phyloP scores from a whole-genome alignment of 2,329 filamentous ascomycete species.

The Cordyceps pruinosa region DNA sequence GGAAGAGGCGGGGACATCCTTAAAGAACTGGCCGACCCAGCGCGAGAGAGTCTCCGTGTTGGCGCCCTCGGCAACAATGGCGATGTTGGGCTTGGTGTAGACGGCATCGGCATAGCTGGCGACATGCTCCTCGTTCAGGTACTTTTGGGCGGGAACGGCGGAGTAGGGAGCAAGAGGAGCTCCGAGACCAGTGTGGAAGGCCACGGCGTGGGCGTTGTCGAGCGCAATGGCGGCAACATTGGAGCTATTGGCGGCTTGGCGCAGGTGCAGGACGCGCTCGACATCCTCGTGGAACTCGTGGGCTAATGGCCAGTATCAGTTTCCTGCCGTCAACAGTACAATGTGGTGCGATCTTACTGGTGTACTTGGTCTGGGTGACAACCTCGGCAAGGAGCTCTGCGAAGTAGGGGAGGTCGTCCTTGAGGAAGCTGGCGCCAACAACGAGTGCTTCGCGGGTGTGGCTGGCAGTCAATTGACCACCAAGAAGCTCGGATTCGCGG shows the following conservation, averaged over 20 bases:
- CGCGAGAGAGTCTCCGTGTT: conserved; percentile 69
- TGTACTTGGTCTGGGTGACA: conserved; percentile 79
- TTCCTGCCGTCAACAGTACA: background rate
- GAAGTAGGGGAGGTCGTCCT: conserved; percentile 95
- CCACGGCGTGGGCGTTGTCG: conserved; percentile 77
- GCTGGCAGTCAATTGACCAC: conserved; percentile 78
- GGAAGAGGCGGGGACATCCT: conserved; percentile 52
- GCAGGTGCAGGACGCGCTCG: conserved; percentile 64
- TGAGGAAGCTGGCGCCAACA: conserved; percentile 88
- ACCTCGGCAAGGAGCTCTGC: conserved; percentile 92
- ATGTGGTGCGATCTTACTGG: conserved; percentile 44
- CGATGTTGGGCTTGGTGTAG: conserved; percentile 86
- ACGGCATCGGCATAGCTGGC: conserved; percentile 68
- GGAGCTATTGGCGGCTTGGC: conserved; percentile 66
- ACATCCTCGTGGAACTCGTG: conserved; percentile 90
- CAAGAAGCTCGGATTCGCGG: conserved; percentile 91
- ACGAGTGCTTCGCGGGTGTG: conserved; percentile 92
- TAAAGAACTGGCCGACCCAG: conserved; percentile 93
- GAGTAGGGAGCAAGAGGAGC: conserved; percentile 66
- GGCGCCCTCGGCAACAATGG: conserved; percentile 84
- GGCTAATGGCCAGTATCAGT: conserved; percentile 42
- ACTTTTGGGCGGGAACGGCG: conserved; percentile 66
- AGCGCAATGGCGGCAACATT: conserved; percentile 63
- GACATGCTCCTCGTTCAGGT: conserved; percentile 70
- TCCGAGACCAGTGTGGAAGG: conserved; percentile 92